Percentiles rank a stretch among this genome's conserved stretches.
phyloP scores from a whole-genome alignment of 257 asterid species.

The Orobanche coerulescens region DNA sequence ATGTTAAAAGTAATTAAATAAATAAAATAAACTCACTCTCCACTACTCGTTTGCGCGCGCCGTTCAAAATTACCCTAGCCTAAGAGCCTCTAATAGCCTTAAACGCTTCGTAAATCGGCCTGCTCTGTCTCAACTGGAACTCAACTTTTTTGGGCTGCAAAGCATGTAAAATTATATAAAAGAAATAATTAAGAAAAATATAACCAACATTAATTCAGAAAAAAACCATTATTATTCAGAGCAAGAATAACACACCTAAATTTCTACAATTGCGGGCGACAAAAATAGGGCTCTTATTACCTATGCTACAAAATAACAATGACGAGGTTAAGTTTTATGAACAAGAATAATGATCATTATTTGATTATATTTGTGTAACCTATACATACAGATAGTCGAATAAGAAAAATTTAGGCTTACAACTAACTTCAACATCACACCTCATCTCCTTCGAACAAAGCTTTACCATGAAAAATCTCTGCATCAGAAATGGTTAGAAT shows the following conservation, averaged over 20 bases:
- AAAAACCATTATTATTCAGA: neutral
- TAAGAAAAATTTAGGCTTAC: too few relatives aligned
- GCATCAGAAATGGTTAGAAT: too few relatives aligned
- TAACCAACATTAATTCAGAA: neutral
- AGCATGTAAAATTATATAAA: neutral
- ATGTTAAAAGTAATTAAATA: too few relatives aligned
- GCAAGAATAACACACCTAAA: constrained; percentile 43
- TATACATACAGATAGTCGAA: too few relatives aligned
- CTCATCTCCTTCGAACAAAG: too few relatives aligned
- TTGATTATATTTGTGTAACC: too few relatives aligned
- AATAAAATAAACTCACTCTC: constrained; percentile 40
- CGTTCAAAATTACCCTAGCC: constrained; percentile 48
- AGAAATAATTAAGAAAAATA: neutral
- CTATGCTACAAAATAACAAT: too few relatives aligned
- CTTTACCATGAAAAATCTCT: too few relatives aligned
- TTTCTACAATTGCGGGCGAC: constrained; percentile 58
- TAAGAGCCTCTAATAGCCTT: constrained; percentile 51
- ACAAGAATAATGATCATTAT: too few relatives aligned
- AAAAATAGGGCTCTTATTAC: too few relatives aligned
- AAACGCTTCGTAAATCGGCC: constrained; percentile 56
- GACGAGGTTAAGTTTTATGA: too few relatives aligned
- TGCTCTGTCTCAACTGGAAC: constrained; percentile 64
- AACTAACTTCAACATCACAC: too few relatives aligned
- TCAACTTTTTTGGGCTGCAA: constrained; percentile 70
- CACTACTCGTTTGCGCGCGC: constrained; percentile 65